Base-by-base conservation (phyloP, 441 rosid species). In the Populus trichocarpa region DNA sequence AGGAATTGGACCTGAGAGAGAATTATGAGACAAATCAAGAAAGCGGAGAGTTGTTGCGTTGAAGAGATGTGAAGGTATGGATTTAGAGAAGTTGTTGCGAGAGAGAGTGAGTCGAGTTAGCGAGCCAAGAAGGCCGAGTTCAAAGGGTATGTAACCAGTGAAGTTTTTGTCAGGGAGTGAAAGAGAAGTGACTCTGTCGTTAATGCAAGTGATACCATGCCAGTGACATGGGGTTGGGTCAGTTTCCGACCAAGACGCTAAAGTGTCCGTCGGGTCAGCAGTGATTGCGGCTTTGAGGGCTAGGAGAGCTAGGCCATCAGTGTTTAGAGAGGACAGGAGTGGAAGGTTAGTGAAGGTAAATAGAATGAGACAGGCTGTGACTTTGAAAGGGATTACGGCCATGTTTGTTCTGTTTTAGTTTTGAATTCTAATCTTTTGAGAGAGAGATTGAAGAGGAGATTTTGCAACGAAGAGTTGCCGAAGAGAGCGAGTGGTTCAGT, bases 81-180 rank as follows among this genome's bases (percentile, higher is more conserved):
- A 87, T 42, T 85, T 87, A 6, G 97, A 89, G 87, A 95, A 90
- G 81, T 90, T 88, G 88, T 93, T 94, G 77, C 67, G 79, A 70
- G 88, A 67, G 53, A 95, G 92, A 64, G 85, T 81, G 79, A 93
- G 89, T 6, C 82, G 86, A 70, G 77, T 23, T 76, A 95, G 90
- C 0, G 94, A 89, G 86, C 87, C 88, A 11, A 95, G 90, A 22
- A 88, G 84, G 33, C 97, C 95, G 81, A 95, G 91, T 69, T 95
- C 97, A 0, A 97, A 95, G 5, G 98, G 98, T 23, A 95, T 83
- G 87, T 95, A 95, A 23, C 97, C 97, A 0, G 89, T 83, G 14
- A 95, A 83, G 20, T 79, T 30, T 3, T 30, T 30, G 32, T 30
- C 32, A 30, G 32, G 32, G 32, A 30, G 32, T 30, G 32, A 30